Percentiles rank a stretch among this genome's conserved stretches.
These are phyloP conservation scores for Gossypium bickii DNA, from an alignment of 345 rosid genomes.

Conservation along the genomic window DNA sequence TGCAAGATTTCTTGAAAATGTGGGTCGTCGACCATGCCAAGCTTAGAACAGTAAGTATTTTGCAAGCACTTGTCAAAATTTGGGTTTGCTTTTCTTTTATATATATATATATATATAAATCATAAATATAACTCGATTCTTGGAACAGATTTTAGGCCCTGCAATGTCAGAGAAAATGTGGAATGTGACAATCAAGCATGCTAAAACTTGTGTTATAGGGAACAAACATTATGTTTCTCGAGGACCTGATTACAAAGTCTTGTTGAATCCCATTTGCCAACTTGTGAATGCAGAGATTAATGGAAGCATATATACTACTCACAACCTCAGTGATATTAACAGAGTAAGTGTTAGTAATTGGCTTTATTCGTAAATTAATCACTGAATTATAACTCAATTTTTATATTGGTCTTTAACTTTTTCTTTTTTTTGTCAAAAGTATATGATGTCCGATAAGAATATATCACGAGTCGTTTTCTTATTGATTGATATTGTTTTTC, in stretches of 20 bases:
- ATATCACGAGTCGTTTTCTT: too few relatives aligned
- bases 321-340: slow-evolving; percentile 27
- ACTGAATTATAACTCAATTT: too few relatives aligned
- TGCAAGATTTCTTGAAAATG: slow-evolving; percentile 74
- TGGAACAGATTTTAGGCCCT: slow-evolving; percentile 51
- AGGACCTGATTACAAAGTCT: slow-evolving; percentile 29
- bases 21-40: slow-evolving; percentile 42
- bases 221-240: slow-evolving; percentile 40
- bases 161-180: slow-evolving; percentile 85
- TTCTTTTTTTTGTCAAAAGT: too few relatives aligned
- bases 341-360: slow-evolving; percentile 34
- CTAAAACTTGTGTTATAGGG: slow-evolving; percentile 62
- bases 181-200: slow-evolving; percentile 71
- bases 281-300: slow-evolving; percentile 40
- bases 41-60: slow-evolving; percentile 49
- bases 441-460: too few relatives aligned
- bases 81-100: background rate
- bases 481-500: too few relatives aligned
- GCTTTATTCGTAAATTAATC: too few relatives aligned
- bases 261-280: slow-evolving; percentile 70
- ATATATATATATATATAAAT: background rate
- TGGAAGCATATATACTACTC: slow-evolving; percentile 34
- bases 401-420: too few relatives aligned
- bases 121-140: background rate
- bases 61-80: too few relatives aligned